Conservation (phyloP, 352 stramenopile species). For the Phytophthora pseudosyringae region DNA sequence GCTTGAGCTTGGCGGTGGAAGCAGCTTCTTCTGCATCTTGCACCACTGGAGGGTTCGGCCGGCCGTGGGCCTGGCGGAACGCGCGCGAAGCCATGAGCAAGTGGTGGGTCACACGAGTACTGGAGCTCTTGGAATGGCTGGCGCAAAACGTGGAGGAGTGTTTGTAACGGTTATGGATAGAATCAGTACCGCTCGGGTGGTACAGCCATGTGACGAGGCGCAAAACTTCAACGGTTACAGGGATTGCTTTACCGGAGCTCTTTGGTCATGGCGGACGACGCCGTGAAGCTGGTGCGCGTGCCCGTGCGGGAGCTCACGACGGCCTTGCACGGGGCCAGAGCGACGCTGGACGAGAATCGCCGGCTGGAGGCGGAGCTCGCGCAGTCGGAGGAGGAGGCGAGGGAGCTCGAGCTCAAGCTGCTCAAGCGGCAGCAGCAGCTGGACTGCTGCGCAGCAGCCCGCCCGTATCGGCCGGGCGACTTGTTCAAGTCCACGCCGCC, state of each 20-base stretch:
- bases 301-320: conserved; percentile 45
- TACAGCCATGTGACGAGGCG: conserved; percentile 39
- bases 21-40: conserved; percentile 23
- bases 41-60: conserved; percentile 2
- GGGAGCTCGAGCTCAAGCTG: conserved; percentile 49
- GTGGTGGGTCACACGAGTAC: background rate
- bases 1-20: conserved; percentile 63
- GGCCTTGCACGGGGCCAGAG: conserved; percentile 40
- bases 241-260: background rate
- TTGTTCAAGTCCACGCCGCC: conserved; percentile 20
- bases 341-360: conserved; percentile 42
- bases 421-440: conserved; percentile 59
- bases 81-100: conserved; percentile 38
- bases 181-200: background rate
- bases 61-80: conserved; percentile 39
- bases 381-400: conserved; percentile 43
- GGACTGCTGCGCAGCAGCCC: conserved; percentile 50
- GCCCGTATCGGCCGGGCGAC: conserved; percentile 17
- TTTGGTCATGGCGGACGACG: conserved; percentile 19
- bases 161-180: conserved; percentile 5
- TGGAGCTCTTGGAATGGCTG: conserved; percentile 37
- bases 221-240: conserved; percentile 21
- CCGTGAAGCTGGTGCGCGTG: conserved; percentile 50
- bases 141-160: background rate
- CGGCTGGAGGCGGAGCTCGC: conserved; percentile 41